Evolutionary conservation across 352 stramenopile species (phyloP).

Genomic region (Phytophthora pinifolia): DNA sequence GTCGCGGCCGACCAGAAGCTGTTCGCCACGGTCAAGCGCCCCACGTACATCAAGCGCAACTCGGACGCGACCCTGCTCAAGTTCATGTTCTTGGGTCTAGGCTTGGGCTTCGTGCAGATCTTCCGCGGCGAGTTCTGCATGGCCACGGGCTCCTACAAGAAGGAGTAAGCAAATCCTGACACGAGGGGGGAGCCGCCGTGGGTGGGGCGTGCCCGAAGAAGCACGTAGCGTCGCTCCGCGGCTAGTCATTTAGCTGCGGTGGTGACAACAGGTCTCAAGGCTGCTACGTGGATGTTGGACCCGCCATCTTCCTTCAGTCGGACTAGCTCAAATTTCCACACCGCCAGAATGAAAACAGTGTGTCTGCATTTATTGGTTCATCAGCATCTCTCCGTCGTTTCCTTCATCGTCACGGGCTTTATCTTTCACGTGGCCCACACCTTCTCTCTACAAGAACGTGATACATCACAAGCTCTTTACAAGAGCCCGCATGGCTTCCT

Average conservation of each 20-base stretch:
- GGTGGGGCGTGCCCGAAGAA: too few species aligned
- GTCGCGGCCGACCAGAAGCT: conserved; percentile 65
- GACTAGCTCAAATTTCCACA: conserved; percentile 1
- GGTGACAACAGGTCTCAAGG: too few species aligned
- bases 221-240: too few species aligned
- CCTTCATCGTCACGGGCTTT: too few species aligned
- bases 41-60: conserved; percentile 66
- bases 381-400: too few species aligned
- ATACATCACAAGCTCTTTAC: neutral
- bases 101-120: conserved; percentile 58
- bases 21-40: conserved; percentile 56
- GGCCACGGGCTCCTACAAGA: conserved; percentile 67
- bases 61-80: conserved; percentile 49
- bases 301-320: too few species aligned
- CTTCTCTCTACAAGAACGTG: neutral
- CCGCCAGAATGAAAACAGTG: conserved; percentile 6
- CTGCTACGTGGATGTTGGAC: neutral
- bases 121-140: conserved; percentile 71
- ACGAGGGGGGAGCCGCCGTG: neutral
- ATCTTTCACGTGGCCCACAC: neutral
- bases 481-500: conserved; percentile 15
- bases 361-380: conserved; percentile 1
- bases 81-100: conserved; percentile 44
- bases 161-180: conserved; percentile 44
- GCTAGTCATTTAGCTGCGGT: too few species aligned